Conservation (phyloP, 805 yeast genomes). For the Candida jianshihensis region DNA sequence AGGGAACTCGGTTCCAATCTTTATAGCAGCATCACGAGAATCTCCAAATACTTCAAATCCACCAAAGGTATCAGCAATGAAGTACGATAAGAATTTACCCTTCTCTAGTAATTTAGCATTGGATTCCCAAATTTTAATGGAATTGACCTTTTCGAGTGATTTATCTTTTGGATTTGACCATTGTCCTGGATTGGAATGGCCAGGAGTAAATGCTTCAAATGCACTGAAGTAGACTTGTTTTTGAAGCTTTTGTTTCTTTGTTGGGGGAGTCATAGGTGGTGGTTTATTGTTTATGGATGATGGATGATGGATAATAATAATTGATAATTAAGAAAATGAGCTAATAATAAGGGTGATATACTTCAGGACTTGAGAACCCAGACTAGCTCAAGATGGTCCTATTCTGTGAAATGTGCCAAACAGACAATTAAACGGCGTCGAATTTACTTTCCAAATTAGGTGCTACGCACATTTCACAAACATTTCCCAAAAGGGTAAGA, state of each 20-base stretch:
- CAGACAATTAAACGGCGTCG: too few relatives aligned
- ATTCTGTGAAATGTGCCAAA: too few relatives aligned
- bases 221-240: conserved; percentile 7
- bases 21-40: conserved; percentile 28
- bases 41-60: conserved; percentile 34
- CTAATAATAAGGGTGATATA: too few relatives aligned
- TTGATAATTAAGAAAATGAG: too few relatives aligned
- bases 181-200: conserved; percentile 15
- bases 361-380: too few relatives aligned
- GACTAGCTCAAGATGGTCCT: too few relatives aligned
- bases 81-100: conserved; percentile 31
- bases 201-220: conserved; percentile 9
- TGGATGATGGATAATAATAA: background rate
- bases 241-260: conserved; percentile 4
- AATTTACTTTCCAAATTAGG: too few relatives aligned
- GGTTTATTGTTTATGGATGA: background rate
- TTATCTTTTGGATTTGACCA: conserved; percentile 18
- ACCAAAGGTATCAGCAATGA: conserved; percentile 34
- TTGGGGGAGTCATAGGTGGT: background rate
- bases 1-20: conserved; percentile 24
- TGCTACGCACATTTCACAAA: conserved; percentile 7
- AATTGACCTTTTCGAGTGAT: conserved; percentile 10
- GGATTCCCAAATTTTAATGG: conserved; percentile 13
- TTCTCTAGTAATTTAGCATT: conserved; percentile 28
- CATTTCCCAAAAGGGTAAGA: conserved; percentile 4